phyloP scores from a whole-genome alignment of 2,329 filamentous ascomycete species.

The Penicillium expansum region DNA sequence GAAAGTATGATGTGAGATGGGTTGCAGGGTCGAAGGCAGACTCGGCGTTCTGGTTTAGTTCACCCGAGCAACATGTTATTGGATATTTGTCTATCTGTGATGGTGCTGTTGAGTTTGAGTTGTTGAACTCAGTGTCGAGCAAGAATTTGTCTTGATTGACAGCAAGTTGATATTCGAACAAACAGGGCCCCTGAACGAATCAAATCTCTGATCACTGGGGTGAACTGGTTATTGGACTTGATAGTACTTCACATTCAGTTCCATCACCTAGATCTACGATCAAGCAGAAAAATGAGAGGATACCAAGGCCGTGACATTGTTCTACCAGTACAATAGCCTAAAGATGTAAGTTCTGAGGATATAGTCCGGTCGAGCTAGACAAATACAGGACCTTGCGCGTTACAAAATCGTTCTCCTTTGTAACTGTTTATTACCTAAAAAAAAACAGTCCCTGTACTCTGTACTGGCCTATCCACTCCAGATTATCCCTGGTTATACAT shows the following conservation, averaged over 20 bases:
- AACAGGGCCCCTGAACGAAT: not conserved
- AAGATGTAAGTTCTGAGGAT: not conserved
- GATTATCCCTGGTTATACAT: too few species aligned
- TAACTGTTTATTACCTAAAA: not conserved
- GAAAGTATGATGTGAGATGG: conserved; percentile 39
- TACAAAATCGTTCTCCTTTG: not conserved
- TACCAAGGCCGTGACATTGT: not conserved
- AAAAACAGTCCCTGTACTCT: too few species aligned
- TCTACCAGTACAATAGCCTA: not conserved
- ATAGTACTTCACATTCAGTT: not conserved
- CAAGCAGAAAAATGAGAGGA: not conserved
- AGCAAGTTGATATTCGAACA: too few species aligned
- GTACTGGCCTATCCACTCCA: too few species aligned
- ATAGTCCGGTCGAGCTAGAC: not conserved
- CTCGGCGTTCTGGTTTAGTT: conserved; percentile 37
- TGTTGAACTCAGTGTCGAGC: conserved; percentile 29
- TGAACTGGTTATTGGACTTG: not conserved
- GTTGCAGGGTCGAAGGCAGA: conserved; percentile 21
- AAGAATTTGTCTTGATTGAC: conserved; percentile 3
- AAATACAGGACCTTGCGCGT: not conserved
- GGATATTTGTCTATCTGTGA: conserved; percentile 30
- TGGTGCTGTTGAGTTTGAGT: conserved; percentile 25
- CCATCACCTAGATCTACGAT: not conserved
- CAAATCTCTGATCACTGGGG: not conserved
- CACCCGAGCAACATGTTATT: conserved; percentile 35